Base-by-base conservation (phyloP, 2,329 filamentous ascomycete species). In the Colletotrichum musicola region DNA sequence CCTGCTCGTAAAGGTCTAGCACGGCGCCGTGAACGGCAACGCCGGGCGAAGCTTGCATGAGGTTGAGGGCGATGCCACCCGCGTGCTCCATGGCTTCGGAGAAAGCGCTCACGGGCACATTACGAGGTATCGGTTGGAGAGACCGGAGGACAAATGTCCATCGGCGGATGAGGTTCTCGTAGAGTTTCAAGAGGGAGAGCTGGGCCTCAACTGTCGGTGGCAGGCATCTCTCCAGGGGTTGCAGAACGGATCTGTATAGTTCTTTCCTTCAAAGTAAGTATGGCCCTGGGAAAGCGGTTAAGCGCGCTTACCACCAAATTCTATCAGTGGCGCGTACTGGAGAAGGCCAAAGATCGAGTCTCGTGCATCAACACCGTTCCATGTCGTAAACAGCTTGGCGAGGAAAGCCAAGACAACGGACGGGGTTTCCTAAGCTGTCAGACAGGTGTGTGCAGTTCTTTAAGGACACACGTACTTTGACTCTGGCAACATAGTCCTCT, bases 1-100 rank as follows among this genome's bases (percentile, higher is more conserved):
- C 83, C 61, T 86, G 82, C 71, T 91, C 88, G 77, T 92, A 93
- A 79, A 95, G 94, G 75, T 90, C 89, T 40, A 93, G 84, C 16
- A 94, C 83, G 20, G 85, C 81, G 6, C 89, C 88, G 44, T 86
- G 79, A 2, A 85, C 83, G 2, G 81, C 73, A 4, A 81, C 71
- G 6, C 76, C 76, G 9, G 81, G 76, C 2, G 80, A 80, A 59
- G 83, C 83, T 78, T 93, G 90, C 6, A 89, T 77, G 9, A 92
- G 78, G 1, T 89, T 87, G 3, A 92, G 82, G 49, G 86, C 81
- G 18, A 93, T 83, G 4, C 82, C 77, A 78, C 88, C 85, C 77
- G 85, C 82, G 71, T 88, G 84, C 73, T 79, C 72, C 74, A 84
- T 74, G 62, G 89, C 75, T 50, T 80, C 73, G 69, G 79, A 75